Percentiles rank a stretch among this genome's conserved stretches.
These are phyloP conservation scores for Myxozyma neotropica DNA, from an alignment of 805 yeast genomes.

Conservation along the genomic window DNA sequence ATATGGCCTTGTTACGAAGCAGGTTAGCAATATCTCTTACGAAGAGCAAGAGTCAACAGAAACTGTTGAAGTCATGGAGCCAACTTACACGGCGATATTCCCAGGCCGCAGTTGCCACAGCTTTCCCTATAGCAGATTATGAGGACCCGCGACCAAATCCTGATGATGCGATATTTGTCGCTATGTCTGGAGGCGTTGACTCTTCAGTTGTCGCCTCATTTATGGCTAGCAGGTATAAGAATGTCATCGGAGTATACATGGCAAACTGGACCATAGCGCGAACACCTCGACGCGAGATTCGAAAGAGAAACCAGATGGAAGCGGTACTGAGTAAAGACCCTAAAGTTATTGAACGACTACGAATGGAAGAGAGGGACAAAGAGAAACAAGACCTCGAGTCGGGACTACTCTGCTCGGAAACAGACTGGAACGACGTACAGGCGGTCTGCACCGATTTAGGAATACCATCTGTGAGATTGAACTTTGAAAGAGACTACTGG, in stretches of 20 bases:
- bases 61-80: not conserved
- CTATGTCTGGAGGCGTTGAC: conserved; percentile 97
- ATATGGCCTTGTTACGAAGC: too few relatives aligned
- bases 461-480: conserved; percentile 74
- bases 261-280: conserved; percentile 70
- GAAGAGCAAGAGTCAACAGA: too few relatives aligned
- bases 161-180: conserved; percentile 57
- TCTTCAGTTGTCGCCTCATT: conserved; percentile 84
- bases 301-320: not conserved
- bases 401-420: conserved; percentile 54
- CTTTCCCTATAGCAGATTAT: not conserved
- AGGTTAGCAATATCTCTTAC: too few relatives aligned
- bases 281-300: conserved; percentile 21
- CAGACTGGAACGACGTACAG: conserved; percentile 86
- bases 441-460: conserved; percentile 59
- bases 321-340: conserved; percentile 2
- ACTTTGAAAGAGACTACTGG: conserved; percentile 93
- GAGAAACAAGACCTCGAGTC: conserved; percentile 15
- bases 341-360: not conserved
- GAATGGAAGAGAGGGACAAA: conserved; percentile 2
- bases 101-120: not conserved
- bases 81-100: not conserved
- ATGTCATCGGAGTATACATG: conserved; percentile 87
- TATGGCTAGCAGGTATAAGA: conserved; percentile 50
- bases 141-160: conserved; percentile 15